Conservation (phyloP, 805 yeast genomes). For the Candida succiphila region DNA sequence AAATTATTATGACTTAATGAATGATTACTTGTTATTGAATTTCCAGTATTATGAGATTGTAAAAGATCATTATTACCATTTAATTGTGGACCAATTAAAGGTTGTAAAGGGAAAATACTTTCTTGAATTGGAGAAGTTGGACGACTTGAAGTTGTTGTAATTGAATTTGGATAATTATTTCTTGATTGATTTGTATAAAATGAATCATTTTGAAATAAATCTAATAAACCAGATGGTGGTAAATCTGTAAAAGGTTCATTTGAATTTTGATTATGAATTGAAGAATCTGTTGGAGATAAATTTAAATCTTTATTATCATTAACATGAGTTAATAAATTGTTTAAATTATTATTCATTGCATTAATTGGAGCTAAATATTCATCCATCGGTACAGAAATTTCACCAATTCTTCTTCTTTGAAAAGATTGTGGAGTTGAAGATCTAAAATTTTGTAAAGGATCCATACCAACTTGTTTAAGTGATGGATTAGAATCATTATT, state of each 20-base stretch:
- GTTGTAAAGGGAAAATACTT: slow-evolving; percentile 21
- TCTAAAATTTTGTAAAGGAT: slow-evolving; percentile 19
- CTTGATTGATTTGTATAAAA: too few species aligned
- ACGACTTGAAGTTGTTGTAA: background rate
- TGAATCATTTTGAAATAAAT: slow-evolving; percentile 9
- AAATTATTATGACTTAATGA: background rate
- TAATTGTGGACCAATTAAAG: slow-evolving; percentile 24
- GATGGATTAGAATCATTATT: slow-evolving; percentile 1
- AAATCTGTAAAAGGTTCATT: too few species aligned
- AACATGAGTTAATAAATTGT: slow-evolving; percentile 19
- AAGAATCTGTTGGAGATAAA: too few species aligned
- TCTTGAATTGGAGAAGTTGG: slow-evolving; percentile 15
- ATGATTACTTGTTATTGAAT: slow-evolving; percentile 4
- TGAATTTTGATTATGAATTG: too few species aligned
- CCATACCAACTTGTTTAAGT: slow-evolving; percentile 20
- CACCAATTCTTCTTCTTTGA: slow-evolving; percentile 17
- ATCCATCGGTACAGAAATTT: slow-evolving; percentile 22
- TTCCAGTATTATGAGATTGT: slow-evolving; percentile 1
- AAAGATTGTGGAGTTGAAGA: slow-evolving; percentile 8
- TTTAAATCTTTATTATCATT: too few species aligned
- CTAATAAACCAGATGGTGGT: too few species aligned
- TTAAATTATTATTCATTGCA: slow-evolving; percentile 23
- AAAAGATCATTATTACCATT: background rate
- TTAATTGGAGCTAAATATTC: slow-evolving; percentile 26
- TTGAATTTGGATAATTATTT: background rate